Evolutionary conservation across 495 filamentous ascomycete genomes (phyloP).

Genomic region (Cercophora sp.): DNA sequence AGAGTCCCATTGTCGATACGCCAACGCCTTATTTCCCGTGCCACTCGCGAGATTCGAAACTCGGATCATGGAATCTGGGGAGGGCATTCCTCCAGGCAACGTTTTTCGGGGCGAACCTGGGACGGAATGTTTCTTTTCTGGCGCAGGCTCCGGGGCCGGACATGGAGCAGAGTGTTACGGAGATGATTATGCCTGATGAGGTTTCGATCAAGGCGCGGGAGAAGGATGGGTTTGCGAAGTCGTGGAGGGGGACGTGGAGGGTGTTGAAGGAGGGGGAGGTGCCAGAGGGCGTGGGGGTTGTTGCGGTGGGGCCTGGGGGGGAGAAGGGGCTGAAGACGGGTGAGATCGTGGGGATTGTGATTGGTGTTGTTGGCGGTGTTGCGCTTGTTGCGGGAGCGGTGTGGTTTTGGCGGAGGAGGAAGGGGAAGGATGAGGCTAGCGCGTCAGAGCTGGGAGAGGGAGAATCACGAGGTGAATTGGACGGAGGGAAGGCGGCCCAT

Average conservation of each 20-base stretch:
- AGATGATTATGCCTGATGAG: neutral
- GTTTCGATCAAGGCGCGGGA: neutral
- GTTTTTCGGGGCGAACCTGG: constrained; percentile 52
- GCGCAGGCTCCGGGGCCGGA: constrained; percentile 17
- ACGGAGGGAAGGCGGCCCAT: neutral
- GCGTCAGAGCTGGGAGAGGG: neutral
- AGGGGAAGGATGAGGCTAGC: too few species aligned
- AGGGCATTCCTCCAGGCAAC: constrained; percentile 56
- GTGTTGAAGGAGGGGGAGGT: neutral
- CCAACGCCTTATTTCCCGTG: constrained; percentile 53
- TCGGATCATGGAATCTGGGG: constrained; percentile 38
- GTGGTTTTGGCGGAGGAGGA: neutral
- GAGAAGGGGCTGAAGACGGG: neutral
- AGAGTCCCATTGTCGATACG: constrained; percentile 40
- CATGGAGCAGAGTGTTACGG: neutral
- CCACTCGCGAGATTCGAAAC: constrained; percentile 22
- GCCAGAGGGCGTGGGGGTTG: neutral
- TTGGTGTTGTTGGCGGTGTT: too few species aligned
- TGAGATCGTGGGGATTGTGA: too few species aligned
- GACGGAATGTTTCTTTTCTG: constrained; percentile 9
- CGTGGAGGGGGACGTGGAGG: neutral
- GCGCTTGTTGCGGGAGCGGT: too few species aligned
- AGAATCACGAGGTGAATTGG: neutral
- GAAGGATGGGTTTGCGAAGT: neutral
- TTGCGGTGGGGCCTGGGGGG: neutral